Evolutionary conservation across 345 rosid genomes (phyloP), one percentile per base, ranked within the genome.

Genomic region (Hevea brasiliensis): DNA sequence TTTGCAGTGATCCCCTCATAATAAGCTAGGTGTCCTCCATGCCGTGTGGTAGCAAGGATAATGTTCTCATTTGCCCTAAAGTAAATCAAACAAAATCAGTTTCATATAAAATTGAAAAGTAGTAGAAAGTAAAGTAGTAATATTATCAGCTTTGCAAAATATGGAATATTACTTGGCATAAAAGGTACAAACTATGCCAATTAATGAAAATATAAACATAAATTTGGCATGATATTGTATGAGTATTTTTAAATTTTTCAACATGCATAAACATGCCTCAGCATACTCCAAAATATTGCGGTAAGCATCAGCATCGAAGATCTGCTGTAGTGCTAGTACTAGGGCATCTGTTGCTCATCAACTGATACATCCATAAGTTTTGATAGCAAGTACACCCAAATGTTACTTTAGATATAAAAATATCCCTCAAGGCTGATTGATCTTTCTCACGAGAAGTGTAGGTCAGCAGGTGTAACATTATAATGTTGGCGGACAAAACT

Each of bases 11-110:
- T 21, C 17, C 87, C 84, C 67, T 84, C 82, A 37, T 51, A 81
- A 61, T 59, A 81, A 41, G 72, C 81, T 4, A 81, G 81, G 74
- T 84, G 87, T 27, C 87, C 87, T 71, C 87, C 87, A 27, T 81
- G 87, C 14, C 26, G 53, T 17, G 86, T 81, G 23, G 77, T 74
- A 51, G 82, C 87, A 3, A 84, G 75, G 67, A 84, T 51, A 61
- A 81, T 73, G 50, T 81, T 81, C 61, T 76, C 64, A 60, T 84
- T 84, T 53, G 67, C 72, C 79, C 84, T 81, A 47, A 18, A 40
- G 41, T 50, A 26, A 58, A 67, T 21, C 61, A 62, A 51, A 32
- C 17, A 40, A 51, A 23, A 62, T 35, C 2, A 72, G n/a, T 37
- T 53, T 50, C 17, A 35, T 15, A 51, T 14, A 37, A 9, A 61